These are phyloP conservation scores for Coemansia asiatica DNA, from an alignment of 192 early-diverging fungal genomes.

Conservation along the genomic window DNA sequence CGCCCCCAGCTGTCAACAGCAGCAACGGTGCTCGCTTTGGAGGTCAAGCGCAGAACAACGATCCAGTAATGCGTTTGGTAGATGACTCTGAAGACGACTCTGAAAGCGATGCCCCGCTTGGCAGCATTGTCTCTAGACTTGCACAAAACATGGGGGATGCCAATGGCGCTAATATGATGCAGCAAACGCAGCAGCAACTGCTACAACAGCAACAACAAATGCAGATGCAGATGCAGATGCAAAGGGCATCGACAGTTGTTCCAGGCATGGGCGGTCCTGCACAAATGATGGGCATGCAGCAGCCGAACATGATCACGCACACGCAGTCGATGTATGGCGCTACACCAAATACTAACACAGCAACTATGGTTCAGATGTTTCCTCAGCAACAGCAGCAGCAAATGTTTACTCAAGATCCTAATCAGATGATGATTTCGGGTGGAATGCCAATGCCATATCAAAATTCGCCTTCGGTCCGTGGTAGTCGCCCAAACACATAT, in stretches of 20 bases:
- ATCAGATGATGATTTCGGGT: constrained; percentile 32
- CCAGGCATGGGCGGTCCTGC: constrained; percentile 18
- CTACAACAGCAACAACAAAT: too few species aligned
- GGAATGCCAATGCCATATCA: constrained; percentile 44
- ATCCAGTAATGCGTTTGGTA: constrained; percentile 19
- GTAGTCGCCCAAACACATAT: constrained; percentile 41
- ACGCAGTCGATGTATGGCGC: constrained; percentile 46
- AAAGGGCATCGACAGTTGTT: constrained; percentile 36
- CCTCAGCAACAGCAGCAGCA: constrained; percentile 40
- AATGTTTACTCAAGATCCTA: constrained; percentile 42
- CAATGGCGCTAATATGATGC: constrained; percentile 11
- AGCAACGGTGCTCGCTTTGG: constrained; percentile 11
- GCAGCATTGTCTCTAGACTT: constrained; percentile 31
- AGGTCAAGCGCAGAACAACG: constrained; percentile 12
- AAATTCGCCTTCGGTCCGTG: constrained; percentile 24
- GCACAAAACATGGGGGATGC: constrained; percentile 23
- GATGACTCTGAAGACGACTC: constrained; percentile 45
- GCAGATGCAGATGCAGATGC: constrained; percentile 44
- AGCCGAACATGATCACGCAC: constrained; percentile 33
- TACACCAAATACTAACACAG: constrained; percentile 11
- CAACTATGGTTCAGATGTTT: constrained; percentile 39
- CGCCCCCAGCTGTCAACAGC: constrained; percentile 26
- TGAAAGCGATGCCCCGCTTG: constrained; percentile 46
- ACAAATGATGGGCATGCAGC: constrained; percentile 32
- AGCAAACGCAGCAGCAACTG: constrained; percentile 30